Conservation (phyloP, 257 asterid genomes). For the Ligustrum vulgare region DNA sequence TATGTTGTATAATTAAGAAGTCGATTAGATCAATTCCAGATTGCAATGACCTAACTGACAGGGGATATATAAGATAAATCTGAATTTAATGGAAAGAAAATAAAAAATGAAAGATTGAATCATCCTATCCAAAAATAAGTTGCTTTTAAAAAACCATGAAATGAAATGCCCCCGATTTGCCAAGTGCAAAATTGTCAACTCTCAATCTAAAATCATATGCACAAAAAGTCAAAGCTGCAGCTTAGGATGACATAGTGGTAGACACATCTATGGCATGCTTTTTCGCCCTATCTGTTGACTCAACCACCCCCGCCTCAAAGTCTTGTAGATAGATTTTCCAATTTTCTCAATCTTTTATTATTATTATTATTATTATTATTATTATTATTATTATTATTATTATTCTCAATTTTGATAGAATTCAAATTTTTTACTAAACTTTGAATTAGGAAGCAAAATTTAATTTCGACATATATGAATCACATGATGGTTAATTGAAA, state of each 20-base stretch:
- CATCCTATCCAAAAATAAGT: slow-evolving; percentile 3
- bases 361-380: neutral
- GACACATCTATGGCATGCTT: slow-evolving; percentile 17
- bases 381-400: neutral
- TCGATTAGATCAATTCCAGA: too few species aligned
- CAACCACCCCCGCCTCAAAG: slow-evolving; percentile 30
- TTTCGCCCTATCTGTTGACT: slow-evolving; percentile 36
- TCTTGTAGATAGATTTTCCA: slow-evolving; percentile 6
- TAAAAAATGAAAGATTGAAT: neutral
- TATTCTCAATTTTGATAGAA: neutral
- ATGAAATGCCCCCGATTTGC: slow-evolving; percentile 19
- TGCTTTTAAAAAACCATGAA: slow-evolving; percentile 14
- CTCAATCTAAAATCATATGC: neutral
- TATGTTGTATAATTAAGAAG: too few species aligned
- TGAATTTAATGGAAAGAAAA: neutral
- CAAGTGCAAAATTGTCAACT: slow-evolving; percentile 26
- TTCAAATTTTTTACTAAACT: neutral
- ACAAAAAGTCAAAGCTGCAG: slow-evolving; percentile 3
- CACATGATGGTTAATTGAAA: too few species aligned
- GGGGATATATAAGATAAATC: too few species aligned
- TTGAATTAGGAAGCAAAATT: neutral
- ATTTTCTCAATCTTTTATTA: neutral
- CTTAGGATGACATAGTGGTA: slow-evolving; percentile 13
- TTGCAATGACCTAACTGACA: too few species aligned
- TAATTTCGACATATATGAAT: neutral